Conservation (phyloP, 2,329 filamentous ascomycete species). For the Cordyceps pruinosa region DNA sequence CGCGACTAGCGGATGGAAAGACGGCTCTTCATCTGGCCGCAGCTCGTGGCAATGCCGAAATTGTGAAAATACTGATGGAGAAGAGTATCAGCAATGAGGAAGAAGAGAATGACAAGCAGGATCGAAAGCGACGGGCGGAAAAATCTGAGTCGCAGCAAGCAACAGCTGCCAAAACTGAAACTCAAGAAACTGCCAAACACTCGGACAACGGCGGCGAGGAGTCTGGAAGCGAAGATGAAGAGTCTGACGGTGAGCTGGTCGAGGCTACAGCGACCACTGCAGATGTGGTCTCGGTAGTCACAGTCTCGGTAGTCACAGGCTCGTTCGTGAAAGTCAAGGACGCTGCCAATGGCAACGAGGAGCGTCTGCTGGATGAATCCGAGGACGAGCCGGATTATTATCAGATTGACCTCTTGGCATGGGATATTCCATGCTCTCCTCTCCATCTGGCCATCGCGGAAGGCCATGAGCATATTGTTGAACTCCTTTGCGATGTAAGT, state of each 20-base stretch:
- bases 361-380: conserved; percentile 44
- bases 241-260: conserved; percentile 36
- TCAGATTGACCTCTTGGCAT: conserved; percentile 69
- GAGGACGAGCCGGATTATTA: conserved; percentile 71
- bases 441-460: conserved; percentile 73
- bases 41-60: conserved; percentile 58
- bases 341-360: conserved; percentile 29
- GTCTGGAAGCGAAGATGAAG: conserved; percentile 29
- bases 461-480: conserved; percentile 63
- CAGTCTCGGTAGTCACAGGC: conserved; percentile 65
- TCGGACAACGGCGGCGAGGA: conserved; percentile 22
- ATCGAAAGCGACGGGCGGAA: conserved; percentile 37
- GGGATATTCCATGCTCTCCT: conserved; percentile 68
- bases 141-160: conserved; percentile 19
- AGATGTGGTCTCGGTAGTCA: conserved; percentile 47
- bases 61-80: conserved; percentile 64
- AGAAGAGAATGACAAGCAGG: conserved; percentile 52
- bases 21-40: conserved; percentile 81
- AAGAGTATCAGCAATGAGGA: conserved; percentile 71
- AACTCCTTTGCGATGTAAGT: conserved; percentile 55
- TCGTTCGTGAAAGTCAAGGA: conserved; percentile 65
- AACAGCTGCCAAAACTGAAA: conserved; percentile 16
- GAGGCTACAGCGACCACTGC: conserved; percentile 42
- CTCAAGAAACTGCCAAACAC: conserved; percentile 12
- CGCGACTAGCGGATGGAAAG: conserved; percentile 69